Evolutionary conservation across 805 yeast genomes (phyloP).

Genomic region (Ogataea trehaloabstinens): DNA sequence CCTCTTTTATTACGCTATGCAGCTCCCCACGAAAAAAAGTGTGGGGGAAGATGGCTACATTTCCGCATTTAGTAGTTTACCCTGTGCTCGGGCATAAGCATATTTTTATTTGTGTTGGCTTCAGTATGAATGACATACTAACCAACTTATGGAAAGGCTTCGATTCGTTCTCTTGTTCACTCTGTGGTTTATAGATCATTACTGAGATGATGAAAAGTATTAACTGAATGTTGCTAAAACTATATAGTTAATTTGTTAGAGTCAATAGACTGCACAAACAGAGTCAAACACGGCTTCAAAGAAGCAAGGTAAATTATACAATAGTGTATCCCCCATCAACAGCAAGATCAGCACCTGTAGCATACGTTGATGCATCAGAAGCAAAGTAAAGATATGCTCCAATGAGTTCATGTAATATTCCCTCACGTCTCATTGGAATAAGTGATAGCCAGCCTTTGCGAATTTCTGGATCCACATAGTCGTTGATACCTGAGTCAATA

Average conservation of each 20-base stretch:
- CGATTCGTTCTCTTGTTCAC: background rate
- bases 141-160: background rate
- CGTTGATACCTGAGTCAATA: constrained; percentile 33
- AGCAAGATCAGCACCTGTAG: constrained; percentile 49
- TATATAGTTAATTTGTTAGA: too few species aligned
- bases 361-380: constrained; percentile 50
- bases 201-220: background rate
- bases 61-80: background rate
- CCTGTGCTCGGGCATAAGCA: too few species aligned
- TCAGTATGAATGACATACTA: too few species aligned
- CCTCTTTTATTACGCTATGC: too few species aligned
- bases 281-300: background rate
- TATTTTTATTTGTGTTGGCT: too few species aligned
- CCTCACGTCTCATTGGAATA: constrained; percentile 50
- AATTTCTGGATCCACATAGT: constrained; percentile 6
- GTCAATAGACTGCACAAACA: too few species aligned
- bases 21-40: too few species aligned
- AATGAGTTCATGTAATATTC: constrained; percentile 44
- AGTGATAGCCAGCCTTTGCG: constrained; percentile 30
- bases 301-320: constrained; percentile 9
- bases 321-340: constrained; percentile 52
- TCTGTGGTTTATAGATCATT: background rate
- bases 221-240: too few species aligned
- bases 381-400: constrained; percentile 55
- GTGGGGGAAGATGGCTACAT: background rate